phyloP scores from a whole-genome alignment of 139 green algal genomes.

The Gonium pectorale region DNA sequence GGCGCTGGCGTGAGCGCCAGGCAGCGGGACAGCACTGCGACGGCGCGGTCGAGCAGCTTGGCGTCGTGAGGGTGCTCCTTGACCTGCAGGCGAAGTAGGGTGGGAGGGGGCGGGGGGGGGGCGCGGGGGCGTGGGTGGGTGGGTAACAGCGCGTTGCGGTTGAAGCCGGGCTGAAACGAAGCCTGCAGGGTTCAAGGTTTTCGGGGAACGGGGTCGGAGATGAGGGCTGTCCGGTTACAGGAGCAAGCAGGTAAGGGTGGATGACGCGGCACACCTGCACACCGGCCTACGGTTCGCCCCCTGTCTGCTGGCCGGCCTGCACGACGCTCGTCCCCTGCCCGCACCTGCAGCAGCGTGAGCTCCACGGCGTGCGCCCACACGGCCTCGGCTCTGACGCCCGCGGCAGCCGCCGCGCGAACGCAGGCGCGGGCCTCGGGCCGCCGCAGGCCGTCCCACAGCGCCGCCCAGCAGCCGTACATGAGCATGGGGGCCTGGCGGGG shows the following conservation, averaged over 20 bases:
- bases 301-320: not conserved
- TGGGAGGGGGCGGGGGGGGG: not conserved
- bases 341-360: conserved; percentile 38
- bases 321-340: not conserved
- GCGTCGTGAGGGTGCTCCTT: conserved; percentile 31
- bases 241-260: too few species aligned
- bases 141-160: too few species aligned
- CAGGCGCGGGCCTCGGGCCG: conserved; percentile 26
- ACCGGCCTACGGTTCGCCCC: too few species aligned
- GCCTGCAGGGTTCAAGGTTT: too few species aligned
- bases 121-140: not conserved
- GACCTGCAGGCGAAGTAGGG: not conserved
- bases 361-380: conserved; percentile 39
- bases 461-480: conserved; percentile 39
- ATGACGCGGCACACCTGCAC: too few species aligned
- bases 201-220: too few species aligned
- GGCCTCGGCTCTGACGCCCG: not conserved
- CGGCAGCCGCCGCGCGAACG: not conserved
- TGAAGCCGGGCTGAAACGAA: too few species aligned
- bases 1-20: not conserved
- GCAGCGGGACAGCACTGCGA: not conserved
- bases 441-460: conserved; percentile 37
- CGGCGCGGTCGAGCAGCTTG: conserved; percentile 4
- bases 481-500: conserved; percentile 9
- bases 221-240: too few species aligned